Evolutionary conservation across 768 basidiomycete species (phyloP).

Genomic region (Pilatotrama ljubarskyi): DNA sequence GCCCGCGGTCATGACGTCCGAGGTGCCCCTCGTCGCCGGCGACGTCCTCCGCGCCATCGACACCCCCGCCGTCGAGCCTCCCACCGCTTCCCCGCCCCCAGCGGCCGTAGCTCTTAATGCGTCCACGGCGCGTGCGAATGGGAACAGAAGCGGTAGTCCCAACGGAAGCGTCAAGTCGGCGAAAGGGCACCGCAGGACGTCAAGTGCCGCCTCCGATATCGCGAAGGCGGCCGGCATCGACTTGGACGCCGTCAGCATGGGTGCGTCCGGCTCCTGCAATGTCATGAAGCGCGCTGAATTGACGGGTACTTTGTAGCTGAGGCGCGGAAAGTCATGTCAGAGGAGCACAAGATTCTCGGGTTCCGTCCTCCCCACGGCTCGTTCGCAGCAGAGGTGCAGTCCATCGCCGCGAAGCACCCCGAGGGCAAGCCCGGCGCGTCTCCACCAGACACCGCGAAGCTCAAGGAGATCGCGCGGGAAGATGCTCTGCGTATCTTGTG

Average conservation of each 20-base stretch:
- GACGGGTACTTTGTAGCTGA: slow-evolving; percentile 23
- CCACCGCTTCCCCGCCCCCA: neutral
- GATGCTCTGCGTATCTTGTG: slow-evolving; percentile 29
- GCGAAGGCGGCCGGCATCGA: slow-evolving; percentile 28
- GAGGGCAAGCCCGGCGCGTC: slow-evolving; percentile 18
- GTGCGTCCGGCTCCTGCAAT: too few relatives aligned
- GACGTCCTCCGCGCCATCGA: slow-evolving; percentile 66
- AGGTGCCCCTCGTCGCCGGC: slow-evolving; percentile 57
- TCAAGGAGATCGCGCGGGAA: slow-evolving; percentile 30
- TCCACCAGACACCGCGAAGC: slow-evolving; percentile 16
- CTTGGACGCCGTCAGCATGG: slow-evolving; percentile 26
- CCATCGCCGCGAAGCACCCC: slow-evolving; percentile 37
- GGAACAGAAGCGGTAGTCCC: too few relatives aligned
- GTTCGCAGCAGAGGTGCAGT: slow-evolving; percentile 38
- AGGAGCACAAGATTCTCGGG: slow-evolving; percentile 38
- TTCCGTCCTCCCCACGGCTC: slow-evolving; percentile 39
- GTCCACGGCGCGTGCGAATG: neutral
- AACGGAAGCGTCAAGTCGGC: neutral
- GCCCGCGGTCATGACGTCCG: slow-evolving; percentile 14
- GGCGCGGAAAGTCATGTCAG: slow-evolving; percentile 37
- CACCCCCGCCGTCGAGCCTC: slow-evolving; percentile 53
- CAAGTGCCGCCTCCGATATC: slow-evolving; percentile 17
- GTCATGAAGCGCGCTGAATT: too few relatives aligned
- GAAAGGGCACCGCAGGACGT: slow-evolving; percentile 10
- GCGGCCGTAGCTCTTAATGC: neutral